Percentiles rank a stretch among this genome's conserved stretches.
Conservation (phyloP, 768 basidiomycete species). For the Chalciporus chontae region DNA sequence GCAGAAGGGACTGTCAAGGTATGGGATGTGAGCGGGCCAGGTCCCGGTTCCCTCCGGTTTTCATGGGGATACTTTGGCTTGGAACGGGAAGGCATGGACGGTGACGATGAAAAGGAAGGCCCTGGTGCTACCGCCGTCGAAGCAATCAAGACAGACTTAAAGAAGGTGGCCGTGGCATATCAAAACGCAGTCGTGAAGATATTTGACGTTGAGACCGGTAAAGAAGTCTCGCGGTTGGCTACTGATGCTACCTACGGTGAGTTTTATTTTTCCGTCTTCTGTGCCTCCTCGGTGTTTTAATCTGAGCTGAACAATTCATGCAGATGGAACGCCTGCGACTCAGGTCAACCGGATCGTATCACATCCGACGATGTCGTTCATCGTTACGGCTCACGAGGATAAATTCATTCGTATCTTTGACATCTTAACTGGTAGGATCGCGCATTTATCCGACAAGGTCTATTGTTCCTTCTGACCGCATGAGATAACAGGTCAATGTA, state of each 20-base stretch:
- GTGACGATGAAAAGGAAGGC: conserved; percentile 42
- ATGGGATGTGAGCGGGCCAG: conserved; percentile 80
- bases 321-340: conserved; percentile 71
- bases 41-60: conserved; percentile 57
- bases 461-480: conserved; percentile 2
- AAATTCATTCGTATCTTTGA: conserved; percentile 91
- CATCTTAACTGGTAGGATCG: conserved; percentile 63
- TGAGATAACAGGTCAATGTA: conserved; percentile 64
- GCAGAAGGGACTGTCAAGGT: conserved; percentile 92
- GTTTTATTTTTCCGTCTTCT: conserved; percentile 16
- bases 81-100: conserved; percentile 40
- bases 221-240: conserved; percentile 60
- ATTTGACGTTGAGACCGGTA: conserved; percentile 87
- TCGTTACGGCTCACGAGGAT: conserved; percentile 92
- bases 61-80: conserved; percentile 81
- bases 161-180: conserved; percentile 87
- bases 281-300: neutral
- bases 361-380: conserved; percentile 84
- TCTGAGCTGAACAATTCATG: conserved; percentile 2
- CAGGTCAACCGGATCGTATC: conserved; percentile 87
- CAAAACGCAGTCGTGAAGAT: conserved; percentile 87
- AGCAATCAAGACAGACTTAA: conserved; percentile 76
- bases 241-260: conserved; percentile 59
- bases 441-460: neutral
- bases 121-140: conserved; percentile 80